Base-by-base conservation (phyloP, 164 flowering plant genomes). In the Vitis amurensis region DNA sequence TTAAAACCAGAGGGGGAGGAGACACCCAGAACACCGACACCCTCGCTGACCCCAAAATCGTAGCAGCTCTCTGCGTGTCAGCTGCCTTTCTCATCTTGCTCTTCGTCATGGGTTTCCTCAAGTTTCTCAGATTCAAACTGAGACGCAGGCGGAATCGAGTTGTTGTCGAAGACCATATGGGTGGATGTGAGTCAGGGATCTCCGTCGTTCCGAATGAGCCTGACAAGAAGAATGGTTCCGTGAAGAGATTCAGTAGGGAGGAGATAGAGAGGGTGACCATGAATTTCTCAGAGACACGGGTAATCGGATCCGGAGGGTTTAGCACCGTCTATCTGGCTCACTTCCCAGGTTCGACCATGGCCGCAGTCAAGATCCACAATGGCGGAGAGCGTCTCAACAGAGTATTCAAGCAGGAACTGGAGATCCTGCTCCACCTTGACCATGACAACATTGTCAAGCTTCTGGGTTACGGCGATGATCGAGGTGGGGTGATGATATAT, bases 231-330 rank as follows among this genome's bases (percentile, higher is more conserved):
- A 37, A 37, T 48, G 8, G 19, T 15, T 57, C 60, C 1, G 74
- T 75, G 50, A 82, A 64, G 84, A 81, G 78, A 59, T 86, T 74
- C 47, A 77, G 79, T 30, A 85, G 92, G 97, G 84, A 66, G 0
- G 91, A 86, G 70, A 80, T 90, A 12, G 79, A 81, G 73, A 72
- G 16, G 55, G 3, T 78, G 4, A 82, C 89, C 2, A 50, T n/a
- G 71, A 79, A 81, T 64, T 88, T 87, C 74, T 75, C 84, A 0
- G 53, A 50, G 7, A 37, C 44, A 3, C 44, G 44, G 50, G 82
- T 82, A 51, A 78, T 90, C 61, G 97, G 92, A 1, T 80, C 82
- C 17, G 97, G 97, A 2, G 97, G 97, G 10, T 92, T 78, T 56
- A 90, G 96, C 62, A 89, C 83, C 0, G 91, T 92, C 3, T 92